Evolutionary conservation across 208 protist genomes (phyloP), one percentile per base, ranked within the genome.

Genomic region (Novymonas esmeraldas): DNA sequence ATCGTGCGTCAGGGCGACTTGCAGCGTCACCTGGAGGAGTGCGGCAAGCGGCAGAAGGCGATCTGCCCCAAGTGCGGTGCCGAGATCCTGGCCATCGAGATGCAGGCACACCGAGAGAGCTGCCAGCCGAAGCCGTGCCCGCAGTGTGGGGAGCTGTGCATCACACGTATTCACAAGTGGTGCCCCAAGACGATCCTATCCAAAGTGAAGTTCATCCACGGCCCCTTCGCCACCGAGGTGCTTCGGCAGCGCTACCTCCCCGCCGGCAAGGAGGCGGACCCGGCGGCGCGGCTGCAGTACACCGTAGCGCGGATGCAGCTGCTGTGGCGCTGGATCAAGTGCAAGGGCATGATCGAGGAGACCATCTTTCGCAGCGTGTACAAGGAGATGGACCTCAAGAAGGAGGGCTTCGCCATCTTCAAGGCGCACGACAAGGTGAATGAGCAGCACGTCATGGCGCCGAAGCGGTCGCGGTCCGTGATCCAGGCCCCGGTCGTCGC

Each of bases 371-470:
- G 89, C 36, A 73, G 82, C 29, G 85, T 89, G 14, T 89, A 89
- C 66, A 93, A 91, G 68, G 86, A 95, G 73, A 93, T 93, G 85
- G 85, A 95, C 63, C 79, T 90, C 20, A 95, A 91, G 64, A 92
- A 92, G 69, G 86, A 95, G 69, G 85, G 85, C 29, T 93, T 93
- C 45, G 85, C 87, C 52, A 93, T 92, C 48, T 93, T 93, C 77
- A 92, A 92, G 73, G 87, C 87, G 26, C 82, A 90, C 26, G 87
- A 93, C 64, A 88, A 90, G 69, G 80, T 91, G 34, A 90, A 85
- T 46, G 81, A 92, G 62, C 84, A 82, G 20, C 82, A 89, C 62
- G 79, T 89, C 39, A 71, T 90, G 46, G 84, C 79, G 29, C 86
- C 84, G 42, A 87, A 87, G 70, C 84, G 87, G 41, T 93, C 86